Evolutionary conservation across 352 stramenopile genomes (phyloP), one percentile per base, ranked within the genome.

Genomic region (Pelagophyceae sp.): DNA sequence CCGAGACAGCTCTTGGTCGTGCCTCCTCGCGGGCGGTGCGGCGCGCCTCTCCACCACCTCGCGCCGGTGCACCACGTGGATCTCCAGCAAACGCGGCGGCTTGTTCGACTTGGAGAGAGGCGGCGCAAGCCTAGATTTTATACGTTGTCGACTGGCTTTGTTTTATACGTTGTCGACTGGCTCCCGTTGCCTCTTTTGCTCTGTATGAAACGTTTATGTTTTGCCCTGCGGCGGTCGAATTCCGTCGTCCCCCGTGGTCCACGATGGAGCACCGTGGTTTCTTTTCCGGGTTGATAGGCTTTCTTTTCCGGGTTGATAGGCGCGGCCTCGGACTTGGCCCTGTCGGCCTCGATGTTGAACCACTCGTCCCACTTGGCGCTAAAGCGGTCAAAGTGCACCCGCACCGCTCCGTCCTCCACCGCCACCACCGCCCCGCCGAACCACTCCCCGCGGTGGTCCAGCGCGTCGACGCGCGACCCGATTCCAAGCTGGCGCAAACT

Each of bases 361-460:
- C 75, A 81, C 79, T 90, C 84, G 79, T 92, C 87, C 86, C 86
- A 92, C 79, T 89, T 90, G 0, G 81, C 77, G 23, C 82, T 82
- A 80, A 88, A 91, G 54, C 88, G 88, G 76, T 92, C 87, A 79
- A 91, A 92, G 81, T 90, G 86, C 65, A 92, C 80, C 65, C 80
- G 81, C 58, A 27, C 67, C 75, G 20, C 61, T 71, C 76, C 78
- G 67, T 25, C 81, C 33, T 78, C 61, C 63, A 90, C 83, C 79
- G 89, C 85, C 54, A 90, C 83, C n/a, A 91, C 82, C 71, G 82
- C 88, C 35, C 87, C 87, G 45, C 82, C 81, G 77, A 85, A 91
- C 87, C 87, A 91, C 69, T 89, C 79, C 33, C 83, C 81, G 38
- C 81, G 75, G 20, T 90, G 82, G 80, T 91, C 87, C 45, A 88